These are phyloP conservation scores for Hyaloperonospora arabidopsidis DNA, from an alignment of 352 stramenopile genomes.

Conservation along the genomic window DNA sequence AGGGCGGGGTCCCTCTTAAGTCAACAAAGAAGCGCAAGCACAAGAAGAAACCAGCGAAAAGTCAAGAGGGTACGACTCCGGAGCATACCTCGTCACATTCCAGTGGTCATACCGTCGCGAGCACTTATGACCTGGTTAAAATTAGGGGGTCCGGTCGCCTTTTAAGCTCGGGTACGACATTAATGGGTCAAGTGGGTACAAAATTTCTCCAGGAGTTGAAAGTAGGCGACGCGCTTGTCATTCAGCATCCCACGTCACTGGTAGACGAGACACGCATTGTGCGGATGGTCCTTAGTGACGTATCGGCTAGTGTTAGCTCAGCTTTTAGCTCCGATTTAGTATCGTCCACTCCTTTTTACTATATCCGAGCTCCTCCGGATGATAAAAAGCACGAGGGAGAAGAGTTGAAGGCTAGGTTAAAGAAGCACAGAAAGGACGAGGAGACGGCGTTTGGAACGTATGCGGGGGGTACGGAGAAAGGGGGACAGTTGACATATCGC, in stretches of 20 bases:
- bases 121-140: constrained; percentile 33
- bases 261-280: constrained; percentile 85
- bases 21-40: constrained; percentile 45
- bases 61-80: background rate
- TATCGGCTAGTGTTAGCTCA: constrained; percentile 78
- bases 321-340: constrained; percentile 86
- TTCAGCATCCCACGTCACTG: constrained; percentile 82
- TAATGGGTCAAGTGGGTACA: constrained; percentile 77
- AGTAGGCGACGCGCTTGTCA: constrained; percentile 79
- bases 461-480: constrained; percentile 69
- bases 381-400: constrained; percentile 35
- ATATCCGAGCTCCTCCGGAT: constrained; percentile 77
- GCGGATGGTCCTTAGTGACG: constrained; percentile 85
- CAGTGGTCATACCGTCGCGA: background rate
- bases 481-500: constrained; percentile 61
- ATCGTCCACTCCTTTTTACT: constrained; percentile 83
- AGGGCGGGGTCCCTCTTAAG: constrained; percentile 73
- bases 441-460: constrained; percentile 82
- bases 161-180: constrained; percentile 78
- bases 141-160: constrained; percentile 70
- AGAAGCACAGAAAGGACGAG: constrained; percentile 50
- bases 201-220: constrained; percentile 79
- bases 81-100: background rate
- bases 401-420: constrained; percentile 40
- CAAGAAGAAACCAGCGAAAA: constrained; percentile 32